Conservation (phyloP, 371 early-diverging fungal species). For the Funneliformis caledonium region DNA sequence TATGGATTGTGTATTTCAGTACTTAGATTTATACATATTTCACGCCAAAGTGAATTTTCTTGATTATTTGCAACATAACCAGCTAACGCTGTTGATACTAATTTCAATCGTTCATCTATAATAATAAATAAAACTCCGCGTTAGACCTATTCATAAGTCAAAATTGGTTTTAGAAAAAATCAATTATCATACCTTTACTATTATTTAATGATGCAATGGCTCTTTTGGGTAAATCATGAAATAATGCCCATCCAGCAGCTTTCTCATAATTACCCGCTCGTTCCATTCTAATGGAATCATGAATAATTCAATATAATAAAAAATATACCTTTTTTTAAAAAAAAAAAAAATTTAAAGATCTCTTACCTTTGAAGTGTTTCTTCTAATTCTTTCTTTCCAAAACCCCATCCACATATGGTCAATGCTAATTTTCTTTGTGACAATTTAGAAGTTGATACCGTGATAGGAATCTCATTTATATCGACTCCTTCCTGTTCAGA, state of each 20-base stretch:
- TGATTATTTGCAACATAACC: constrained; percentile 50
- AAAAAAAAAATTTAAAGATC: neutral
- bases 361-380: constrained; percentile 60
- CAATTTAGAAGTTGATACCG: constrained; percentile 54
- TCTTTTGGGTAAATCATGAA: constrained; percentile 74
- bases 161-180: neutral
- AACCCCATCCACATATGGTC: constrained; percentile 76
- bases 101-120: constrained; percentile 72
- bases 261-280: constrained; percentile 69
- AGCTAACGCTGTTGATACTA: constrained; percentile 81
- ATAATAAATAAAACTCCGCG: neutral
- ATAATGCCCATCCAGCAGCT: constrained; percentile 87
- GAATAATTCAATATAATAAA: neutral
- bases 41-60: constrained; percentile 60
- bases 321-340: neutral
- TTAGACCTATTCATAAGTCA: neutral
- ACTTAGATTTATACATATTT: constrained; percentile 65
- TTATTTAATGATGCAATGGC: constrained; percentile 74
- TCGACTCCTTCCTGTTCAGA: neutral
- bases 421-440: constrained; percentile 72
- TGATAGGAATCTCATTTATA: constrained; percentile 52
- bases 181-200: constrained; percentile 56
- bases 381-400: constrained; percentile 67
- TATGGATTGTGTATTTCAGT: constrained; percentile 73
- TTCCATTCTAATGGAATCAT: constrained; percentile 61